Base-by-base conservation (phyloP, 1,139 yeast species). In the Yamadazyma kanchanaburiensis region DNA sequence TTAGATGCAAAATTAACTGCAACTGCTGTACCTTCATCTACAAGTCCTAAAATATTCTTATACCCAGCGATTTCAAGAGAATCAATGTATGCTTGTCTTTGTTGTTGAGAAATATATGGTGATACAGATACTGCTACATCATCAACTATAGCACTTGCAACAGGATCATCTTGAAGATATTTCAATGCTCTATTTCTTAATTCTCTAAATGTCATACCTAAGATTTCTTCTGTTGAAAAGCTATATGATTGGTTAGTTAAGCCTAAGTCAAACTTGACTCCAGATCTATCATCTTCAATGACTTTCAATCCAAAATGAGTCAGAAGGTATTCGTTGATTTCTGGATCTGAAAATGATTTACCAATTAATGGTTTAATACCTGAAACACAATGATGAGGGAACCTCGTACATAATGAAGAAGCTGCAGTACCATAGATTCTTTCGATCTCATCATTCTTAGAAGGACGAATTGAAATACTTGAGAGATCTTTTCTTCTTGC, bases 21-120 rank as follows among this genome's bases (percentile, higher is more conserved):
- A 14, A 87, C 91, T 2, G 97, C 89, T 12, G 87, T 64, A 12
- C 96, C 97, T 53, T 91, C 97, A 48, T 85, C 91, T 3, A 89
- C 83, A 30, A 87, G 62, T 1, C 83, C 77, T 39, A 82, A 70
- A 13, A 80, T 70, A 23, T 72, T 69, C 14, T 63, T 47, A 43
- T 84, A 62, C 13, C 82, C 86, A 2, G 95, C 84, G 33, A 86
- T 62, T 26, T 73, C 73, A 25, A 83, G 81, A 3, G 94, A 78
- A 47, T 87, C 95, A 25, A 72, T 60, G 29, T 87, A 60, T 0
- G 96, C 85, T 27, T 64, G 65, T 48, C 96, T 75, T 48, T 86
- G 83, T 13, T 73, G 67, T 34, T 75, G 76, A 21, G 69, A 57
- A 39, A 80, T 85, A 48, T 64, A 81, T 4, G 86, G 80, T 5